Conservation (phyloP, 1,284 basidiomycete genomes). For the Chalciporus sp. region DNA sequence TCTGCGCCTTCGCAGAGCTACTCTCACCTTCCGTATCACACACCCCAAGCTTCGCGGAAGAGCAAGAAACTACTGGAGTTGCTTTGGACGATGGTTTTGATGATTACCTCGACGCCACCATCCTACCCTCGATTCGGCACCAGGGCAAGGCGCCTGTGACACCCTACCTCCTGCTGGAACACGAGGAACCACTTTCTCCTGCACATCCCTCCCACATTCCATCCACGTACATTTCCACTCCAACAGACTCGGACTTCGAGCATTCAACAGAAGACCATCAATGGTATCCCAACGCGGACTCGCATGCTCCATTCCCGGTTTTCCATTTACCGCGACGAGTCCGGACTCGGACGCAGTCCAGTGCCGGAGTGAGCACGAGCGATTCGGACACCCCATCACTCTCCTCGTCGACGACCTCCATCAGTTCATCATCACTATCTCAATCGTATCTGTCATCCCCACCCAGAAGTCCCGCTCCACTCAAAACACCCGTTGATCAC, state of each 20-base stretch:
- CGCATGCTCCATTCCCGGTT: slow-evolving; percentile 15
- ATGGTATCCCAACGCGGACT: slow-evolving; percentile 23
- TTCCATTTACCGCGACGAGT: slow-evolving; percentile 30
- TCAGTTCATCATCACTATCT: slow-evolving; percentile 42
- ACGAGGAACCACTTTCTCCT: slow-evolving; percentile 34
- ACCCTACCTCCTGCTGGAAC: slow-evolving; percentile 34
- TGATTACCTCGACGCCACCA: slow-evolving; percentile 32
- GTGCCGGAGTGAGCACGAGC: slow-evolving; percentile 32
- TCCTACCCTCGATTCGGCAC: slow-evolving; percentile 5
- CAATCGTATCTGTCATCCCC: slow-evolving; percentile 38
- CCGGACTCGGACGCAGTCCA: slow-evolving; percentile 29
- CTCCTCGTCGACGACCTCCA: slow-evolving; percentile 42
- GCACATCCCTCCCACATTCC: slow-evolving; percentile 22
- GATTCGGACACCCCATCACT: slow-evolving; percentile 49
- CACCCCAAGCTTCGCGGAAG: slow-evolving; percentile 27
- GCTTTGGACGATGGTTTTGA: slow-evolving; percentile 33
- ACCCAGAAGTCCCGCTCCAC: slow-evolving; percentile 37
- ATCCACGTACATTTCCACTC: slow-evolving; percentile 12
- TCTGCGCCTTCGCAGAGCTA: slow-evolving; percentile 41
- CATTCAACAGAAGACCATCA: slow-evolving; percentile 32
- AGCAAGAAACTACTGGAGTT: slow-evolving; percentile 27
- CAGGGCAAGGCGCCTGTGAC: slow-evolving; percentile 7
- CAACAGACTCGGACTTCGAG: slow-evolving; percentile 41
- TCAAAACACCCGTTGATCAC: slow-evolving; percentile 31
- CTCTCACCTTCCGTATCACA: slow-evolving; percentile 35